Conservation (phyloP, 1,139 yeast species). For the Scheffersomyces quercinus region DNA sequence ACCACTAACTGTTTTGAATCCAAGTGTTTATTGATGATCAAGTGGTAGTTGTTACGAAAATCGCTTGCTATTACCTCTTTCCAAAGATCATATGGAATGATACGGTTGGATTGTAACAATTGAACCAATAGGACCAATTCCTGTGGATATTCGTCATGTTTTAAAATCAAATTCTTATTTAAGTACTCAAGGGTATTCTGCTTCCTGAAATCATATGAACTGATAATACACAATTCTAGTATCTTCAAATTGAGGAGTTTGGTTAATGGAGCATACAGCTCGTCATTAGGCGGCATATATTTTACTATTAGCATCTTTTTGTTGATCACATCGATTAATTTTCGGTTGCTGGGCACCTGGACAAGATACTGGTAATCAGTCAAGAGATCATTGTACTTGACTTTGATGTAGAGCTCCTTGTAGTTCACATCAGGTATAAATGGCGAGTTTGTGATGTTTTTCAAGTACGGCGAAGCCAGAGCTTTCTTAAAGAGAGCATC, state of each 20-base stretch:
- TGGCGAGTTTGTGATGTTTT: neutral
- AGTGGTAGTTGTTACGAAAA: neutral
- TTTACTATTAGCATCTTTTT: slow-evolving; percentile 35
- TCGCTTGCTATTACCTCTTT: neutral
- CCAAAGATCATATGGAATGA: slow-evolving; percentile 2
- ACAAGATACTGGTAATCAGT: slow-evolving; percentile 35
- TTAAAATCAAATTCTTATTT: slow-evolving; percentile 8
- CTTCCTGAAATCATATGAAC: slow-evolving; percentile 38
- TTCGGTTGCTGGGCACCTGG: slow-evolving; percentile 16
- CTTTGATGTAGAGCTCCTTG: slow-evolving; percentile 7
- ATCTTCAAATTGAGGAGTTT: slow-evolving; percentile 23
- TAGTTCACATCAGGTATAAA: neutral
- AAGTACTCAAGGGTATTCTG: slow-evolving; percentile 28
- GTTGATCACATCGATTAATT: slow-evolving; percentile 37
- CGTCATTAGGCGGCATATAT: slow-evolving; percentile 12
- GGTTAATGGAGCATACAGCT: slow-evolving; percentile 4
- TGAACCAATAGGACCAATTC: slow-evolving; percentile 12
- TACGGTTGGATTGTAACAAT: slow-evolving; percentile 14
- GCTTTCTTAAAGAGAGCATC: neutral
- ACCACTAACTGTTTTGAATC: slow-evolving; percentile 12
- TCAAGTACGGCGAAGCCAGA: neutral
- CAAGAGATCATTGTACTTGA: slow-evolving; percentile 23
- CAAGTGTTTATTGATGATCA: neutral
- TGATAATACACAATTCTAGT: slow-evolving; percentile 29
- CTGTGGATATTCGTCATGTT: slow-evolving; percentile 8